Base-by-base conservation (phyloP, 257 asterid species). In the Catharanthus roseus region DNA sequence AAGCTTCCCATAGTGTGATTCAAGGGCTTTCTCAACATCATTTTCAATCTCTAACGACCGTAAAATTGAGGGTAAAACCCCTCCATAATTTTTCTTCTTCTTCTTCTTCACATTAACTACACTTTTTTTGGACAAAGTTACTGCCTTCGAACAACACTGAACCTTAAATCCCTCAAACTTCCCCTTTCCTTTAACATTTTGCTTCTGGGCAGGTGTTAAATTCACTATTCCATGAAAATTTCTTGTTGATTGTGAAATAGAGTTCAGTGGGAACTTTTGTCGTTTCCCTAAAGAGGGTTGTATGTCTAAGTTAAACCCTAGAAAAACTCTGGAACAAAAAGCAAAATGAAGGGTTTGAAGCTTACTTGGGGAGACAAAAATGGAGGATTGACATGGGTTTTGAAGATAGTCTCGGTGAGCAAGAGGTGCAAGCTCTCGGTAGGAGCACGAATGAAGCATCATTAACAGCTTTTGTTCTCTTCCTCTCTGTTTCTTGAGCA, bases 21-120 rank as follows among this genome's bases (percentile, higher is more conserved):
- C 82, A 74, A 93, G 96, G 13, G 84, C 77, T 72, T 77, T 84
- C 61, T 83, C 97, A 0, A 90, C 85, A 72, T 90, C 92, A 77
- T 54, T 81, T 54, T 79, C 96, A 19, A 77, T 74, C 49, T 86
- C 88, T 72, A 93, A 83, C 39, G 87, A 82, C 71, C 79, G 82
- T 67, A 93, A 81, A 77, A 93, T 67, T 1, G 85, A 81, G 11
- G 97, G 93, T 83, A 93, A 75, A 61, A 81, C 71, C 57, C 96
- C 97, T 21, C 93, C 96, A 72, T 85, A 87, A 16, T 79, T 85
- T 66, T 77, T 86, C 64, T 67, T 86, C 60, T 78, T 86, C 68
- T 77, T 86, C 61, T 67, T 86, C 61, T 78, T 87, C 69, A 82
- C 88, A 68, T 80, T 82, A 72, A 64, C 78, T 57, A 38, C 68